These are phyloP conservation scores for Apocynum venetum DNA, from an alignment of 257 asterid genomes.

Conservation along the genomic window DNA sequence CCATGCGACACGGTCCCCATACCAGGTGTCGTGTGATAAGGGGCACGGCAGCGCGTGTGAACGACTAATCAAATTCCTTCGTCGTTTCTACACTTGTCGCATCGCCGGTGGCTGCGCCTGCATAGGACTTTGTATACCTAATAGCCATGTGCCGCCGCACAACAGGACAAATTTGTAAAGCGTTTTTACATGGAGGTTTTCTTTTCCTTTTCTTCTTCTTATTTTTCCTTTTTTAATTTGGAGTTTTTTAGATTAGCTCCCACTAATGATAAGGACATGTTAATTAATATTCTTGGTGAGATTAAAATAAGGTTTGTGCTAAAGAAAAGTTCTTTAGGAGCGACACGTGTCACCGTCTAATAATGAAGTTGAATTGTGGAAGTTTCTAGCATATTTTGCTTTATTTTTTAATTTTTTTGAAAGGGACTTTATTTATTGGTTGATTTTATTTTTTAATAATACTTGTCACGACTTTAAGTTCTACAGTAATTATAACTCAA, in stretches of 20 bases:
- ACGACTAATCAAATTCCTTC: neutral
- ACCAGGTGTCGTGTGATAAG: slow-evolving; percentile 27
- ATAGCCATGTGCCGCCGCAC: slow-evolving; percentile 36
- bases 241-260: neutral
- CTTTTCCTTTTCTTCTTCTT: neutral
- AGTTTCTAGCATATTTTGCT: neutral
- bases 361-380: neutral
- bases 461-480: too few relatives aligned
- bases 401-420: too few relatives aligned
- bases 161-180: neutral
- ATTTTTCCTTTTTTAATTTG: too few relatives aligned
- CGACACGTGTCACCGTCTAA: slow-evolving; percentile 16
- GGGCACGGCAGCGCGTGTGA: slow-evolving; percentile 29
- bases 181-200: too few relatives aligned
- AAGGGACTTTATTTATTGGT: too few relatives aligned
- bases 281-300: slow-evolving; percentile 1
- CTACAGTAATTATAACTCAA: too few relatives aligned
- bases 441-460: too few relatives aligned
- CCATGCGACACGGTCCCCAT: slow-evolving; percentile 19
- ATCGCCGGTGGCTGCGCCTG: slow-evolving; percentile 9
- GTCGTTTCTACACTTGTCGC: slow-evolving; percentile 10
- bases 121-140: slow-evolving; percentile 19
- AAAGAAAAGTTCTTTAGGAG: neutral
- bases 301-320: neutral
- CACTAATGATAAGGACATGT: slow-evolving; percentile 9